Conservation (phyloP, 371 early-diverging fungal species). For the Parasitella parasitica region DNA sequence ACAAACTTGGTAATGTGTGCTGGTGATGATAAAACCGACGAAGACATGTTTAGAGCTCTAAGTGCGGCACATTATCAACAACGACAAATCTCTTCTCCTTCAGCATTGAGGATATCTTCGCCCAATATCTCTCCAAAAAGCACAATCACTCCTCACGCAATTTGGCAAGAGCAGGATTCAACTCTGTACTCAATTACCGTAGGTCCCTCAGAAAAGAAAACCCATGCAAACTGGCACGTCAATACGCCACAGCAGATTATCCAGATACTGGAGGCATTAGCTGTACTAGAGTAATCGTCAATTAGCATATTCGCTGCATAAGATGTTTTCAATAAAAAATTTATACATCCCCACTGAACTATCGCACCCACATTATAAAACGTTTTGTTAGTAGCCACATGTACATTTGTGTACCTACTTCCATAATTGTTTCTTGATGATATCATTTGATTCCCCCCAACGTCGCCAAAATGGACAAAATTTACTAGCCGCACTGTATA, state of each 20-base stretch:
- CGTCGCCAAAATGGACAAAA: no score
- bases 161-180: conserved; percentile 8
- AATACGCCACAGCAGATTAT: conserved; percentile 50
- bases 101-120: not conserved
- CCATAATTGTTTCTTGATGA: no score
- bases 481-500: no score
- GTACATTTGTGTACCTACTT: no score
- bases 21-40: conserved; percentile 97
- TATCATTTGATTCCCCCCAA: no score
- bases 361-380: no score
- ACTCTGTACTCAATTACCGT: conserved; percentile 59
- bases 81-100: not conserved
- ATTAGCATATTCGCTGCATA: no score
- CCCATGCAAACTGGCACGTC: conserved; percentile 82
- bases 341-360: no score
- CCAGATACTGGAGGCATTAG: not conserved
- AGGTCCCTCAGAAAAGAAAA: conserved; percentile 78
- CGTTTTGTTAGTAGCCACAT: no score
- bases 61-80: conserved; percentile 11
- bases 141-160: not conserved
- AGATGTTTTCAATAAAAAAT: no score
- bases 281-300: not conserved
- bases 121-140: conserved; percentile 11
- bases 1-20: conserved; percentile 92
- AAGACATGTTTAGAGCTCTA: conserved; percentile 87